These are phyloP conservation scores for Magnolia officinalis DNA, from an alignment of 164 flowering plant genomes.

Conservation along the genomic window DNA sequence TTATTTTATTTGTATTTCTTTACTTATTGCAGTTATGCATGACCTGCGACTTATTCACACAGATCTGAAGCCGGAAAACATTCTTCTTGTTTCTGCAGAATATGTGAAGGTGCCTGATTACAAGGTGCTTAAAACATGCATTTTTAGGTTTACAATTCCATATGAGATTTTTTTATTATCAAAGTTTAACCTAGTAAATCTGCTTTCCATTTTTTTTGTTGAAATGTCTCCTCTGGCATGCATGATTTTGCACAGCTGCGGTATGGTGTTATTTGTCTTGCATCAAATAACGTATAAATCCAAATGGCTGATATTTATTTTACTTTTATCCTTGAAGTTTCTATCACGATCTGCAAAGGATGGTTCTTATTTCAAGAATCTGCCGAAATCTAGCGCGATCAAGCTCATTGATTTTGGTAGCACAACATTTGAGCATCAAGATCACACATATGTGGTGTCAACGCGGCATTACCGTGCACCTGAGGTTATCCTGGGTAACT, in stretches of 20 bases:
- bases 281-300: not conserved
- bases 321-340: slow-evolving; percentile 33
- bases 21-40: slow-evolving; percentile 73
- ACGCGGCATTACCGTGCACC: slow-evolving; percentile 79
- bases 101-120: slow-evolving; percentile 79
- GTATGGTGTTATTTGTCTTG: not conserved
- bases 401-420: slow-evolving; percentile 97
- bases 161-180: too few species aligned
- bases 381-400: slow-evolving; percentile 84
- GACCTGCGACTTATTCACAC: slow-evolving; percentile 86
- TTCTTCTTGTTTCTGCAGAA: slow-evolving; percentile 83
- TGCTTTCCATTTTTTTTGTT: not conserved
- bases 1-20: not conserved
- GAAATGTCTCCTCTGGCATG: not conserved
- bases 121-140: slow-evolving; percentile 44
- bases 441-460: slow-evolving; percentile 81
- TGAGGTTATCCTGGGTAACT: slow-evolving; percentile 73
- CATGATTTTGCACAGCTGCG: not conserved
- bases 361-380: slow-evolving; percentile 66
- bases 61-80: slow-evolving; percentile 92
- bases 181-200: not conserved
- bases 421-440: slow-evolving; percentile 81
- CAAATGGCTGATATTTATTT: slow-evolving; percentile 3
- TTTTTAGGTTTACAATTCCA: not conserved
- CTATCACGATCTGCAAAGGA: slow-evolving; percentile 56